A percentile compares a stretch with the other conserved stretches of the same genome.
These are phyloP conservation scores for Dothideomycetes sp. DNA, from an alignment of 2,329 filamentous ascomycete genomes.

Conservation along the genomic window DNA sequence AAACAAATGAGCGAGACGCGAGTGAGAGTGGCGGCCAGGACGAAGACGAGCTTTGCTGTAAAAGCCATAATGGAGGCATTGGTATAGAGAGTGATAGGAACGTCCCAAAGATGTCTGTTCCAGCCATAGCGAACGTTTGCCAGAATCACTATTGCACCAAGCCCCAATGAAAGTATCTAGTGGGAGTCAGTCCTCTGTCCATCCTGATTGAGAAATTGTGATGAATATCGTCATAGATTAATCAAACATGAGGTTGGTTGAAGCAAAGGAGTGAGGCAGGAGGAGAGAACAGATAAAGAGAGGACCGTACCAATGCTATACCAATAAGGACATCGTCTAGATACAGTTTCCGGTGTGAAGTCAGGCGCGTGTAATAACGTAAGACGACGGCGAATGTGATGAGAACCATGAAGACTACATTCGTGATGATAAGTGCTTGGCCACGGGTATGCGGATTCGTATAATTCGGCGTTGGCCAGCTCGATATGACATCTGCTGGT, in stretches of 20 bases:
- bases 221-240: too few species aligned
- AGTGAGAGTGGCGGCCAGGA: conserved; percentile 30
- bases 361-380: conserved; percentile 28
- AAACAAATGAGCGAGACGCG: conserved; percentile 33
- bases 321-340: conserved; percentile 31
- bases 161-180: conserved; percentile 25
- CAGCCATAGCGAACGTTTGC: conserved; percentile 31
- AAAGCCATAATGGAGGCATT: conserved; percentile 28
- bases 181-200: too few species aligned
- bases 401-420: conserved; percentile 27
- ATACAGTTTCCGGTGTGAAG: conserved; percentile 31
- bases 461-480: conserved; percentile 31
- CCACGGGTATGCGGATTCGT: conserved; percentile 29
- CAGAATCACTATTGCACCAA: conserved; percentile 28
- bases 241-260: too few species aligned
- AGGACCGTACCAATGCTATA: too few species aligned
- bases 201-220: too few species aligned
- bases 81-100: conserved; percentile 18
- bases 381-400: conserved; percentile 24
- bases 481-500: conserved; percentile 18
- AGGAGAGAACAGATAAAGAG: conserved; percentile 7
- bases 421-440: conserved; percentile 26
- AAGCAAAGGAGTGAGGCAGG: too few species aligned
- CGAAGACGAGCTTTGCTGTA: conserved; percentile 31
- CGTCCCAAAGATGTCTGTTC: conserved; percentile 33